A percentile compares a stretch with the other conserved stretches of the same genome.
These are phyloP conservation scores for Aaosphaeria pasadenensis DNA, from an alignment of 2,329 filamentous ascomycete species.

Conservation along the genomic window DNA sequence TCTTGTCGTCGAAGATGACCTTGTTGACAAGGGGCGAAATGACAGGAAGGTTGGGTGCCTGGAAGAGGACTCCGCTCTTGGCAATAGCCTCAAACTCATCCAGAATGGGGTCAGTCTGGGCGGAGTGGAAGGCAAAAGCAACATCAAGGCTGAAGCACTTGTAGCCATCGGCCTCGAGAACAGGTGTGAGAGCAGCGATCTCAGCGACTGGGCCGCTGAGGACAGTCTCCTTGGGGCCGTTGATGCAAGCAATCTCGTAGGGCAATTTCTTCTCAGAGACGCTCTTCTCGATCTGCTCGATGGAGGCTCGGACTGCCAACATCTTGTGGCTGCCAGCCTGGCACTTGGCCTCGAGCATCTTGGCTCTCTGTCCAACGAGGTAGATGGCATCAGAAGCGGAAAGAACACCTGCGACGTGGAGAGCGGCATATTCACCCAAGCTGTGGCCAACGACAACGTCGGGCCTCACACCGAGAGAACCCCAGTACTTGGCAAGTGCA, in stretches of 20 bases:
- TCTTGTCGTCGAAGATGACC: constrained; percentile 33
- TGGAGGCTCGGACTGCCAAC: constrained; percentile 16
- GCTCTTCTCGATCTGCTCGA: constrained; percentile 1
- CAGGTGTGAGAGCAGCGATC: constrained; percentile 1
- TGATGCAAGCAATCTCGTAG: constrained; percentile 22
- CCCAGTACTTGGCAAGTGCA: constrained; percentile 7
- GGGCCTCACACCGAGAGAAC: constrained; percentile 6
- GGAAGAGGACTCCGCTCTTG: constrained; percentile 22
- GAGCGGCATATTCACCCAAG: constrained; percentile 40
- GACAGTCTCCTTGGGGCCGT: constrained; percentile 23
- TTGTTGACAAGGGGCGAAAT: constrained; percentile 45
- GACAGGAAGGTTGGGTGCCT: constrained; percentile 27
- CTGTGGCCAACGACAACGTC: constrained; percentile 17
- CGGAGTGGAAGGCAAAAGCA: constrained; percentile 14
- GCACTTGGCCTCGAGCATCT: constrained; percentile 19
- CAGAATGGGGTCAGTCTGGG: constrained; percentile 41
- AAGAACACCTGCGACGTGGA: constrained; percentile 33
- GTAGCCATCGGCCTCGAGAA: constrained; percentile 1
- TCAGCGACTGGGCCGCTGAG: constrained; percentile 15
- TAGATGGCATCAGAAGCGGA: constrained; percentile 28
- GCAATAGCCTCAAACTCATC: constrained; percentile 33
- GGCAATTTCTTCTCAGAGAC: not conserved
- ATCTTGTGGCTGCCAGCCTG: constrained; percentile 23
- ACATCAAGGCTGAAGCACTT: constrained; percentile 6
- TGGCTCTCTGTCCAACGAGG: constrained; percentile 31